Percentiles rank a stretch among this genome's conserved stretches.
Conservation (phyloP, 305 asterid genomes). For the Nicotiana rustica region DNA sequence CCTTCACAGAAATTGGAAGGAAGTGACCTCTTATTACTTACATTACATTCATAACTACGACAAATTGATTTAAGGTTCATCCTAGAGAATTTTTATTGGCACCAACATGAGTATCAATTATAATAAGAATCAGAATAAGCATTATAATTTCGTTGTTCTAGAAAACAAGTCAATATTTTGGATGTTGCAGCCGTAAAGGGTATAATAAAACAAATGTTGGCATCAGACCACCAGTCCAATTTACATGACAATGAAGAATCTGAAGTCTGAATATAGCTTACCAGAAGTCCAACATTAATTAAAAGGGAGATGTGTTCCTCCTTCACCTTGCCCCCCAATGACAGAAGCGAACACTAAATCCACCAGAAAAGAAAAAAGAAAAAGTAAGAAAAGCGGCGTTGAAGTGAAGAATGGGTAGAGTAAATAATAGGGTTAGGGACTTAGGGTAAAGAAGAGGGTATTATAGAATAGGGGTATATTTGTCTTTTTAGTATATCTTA, state of each 20-base stretch:
- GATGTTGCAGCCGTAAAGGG: not conserved
- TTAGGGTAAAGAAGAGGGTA: too few species aligned
- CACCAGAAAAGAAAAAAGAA: too few species aligned
- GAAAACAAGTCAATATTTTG: not conserved
- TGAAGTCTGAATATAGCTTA: conserved; percentile 49
- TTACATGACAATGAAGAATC: not conserved
- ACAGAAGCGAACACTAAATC: conserved; percentile 54
- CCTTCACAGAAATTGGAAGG: too few species aligned
- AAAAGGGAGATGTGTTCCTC: conserved; percentile 85
- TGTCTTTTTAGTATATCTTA: too few species aligned
- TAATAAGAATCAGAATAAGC: not conserved
- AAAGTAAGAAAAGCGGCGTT: too few species aligned
- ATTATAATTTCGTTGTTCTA: not conserved
- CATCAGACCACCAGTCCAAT: conserved; percentile 16
- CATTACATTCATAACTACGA: not conserved
- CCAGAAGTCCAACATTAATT: conserved; percentile 89
- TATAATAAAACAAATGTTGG: not conserved
- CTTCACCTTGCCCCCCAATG: conserved; percentile 85
- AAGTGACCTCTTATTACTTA: too few species aligned
- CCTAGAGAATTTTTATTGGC: conserved; percentile 2
- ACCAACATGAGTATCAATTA: not conserved
- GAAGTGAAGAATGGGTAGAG: too few species aligned
- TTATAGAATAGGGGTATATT: too few species aligned
- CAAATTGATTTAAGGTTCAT: not conserved
- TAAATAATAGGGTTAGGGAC: too few species aligned